Percentiles rank a stretch among this genome's conserved stretches.
phyloP scores from a whole-genome alignment of 2,329 filamentous ascomycete species.

The Biscogniauxia sp. region DNA sequence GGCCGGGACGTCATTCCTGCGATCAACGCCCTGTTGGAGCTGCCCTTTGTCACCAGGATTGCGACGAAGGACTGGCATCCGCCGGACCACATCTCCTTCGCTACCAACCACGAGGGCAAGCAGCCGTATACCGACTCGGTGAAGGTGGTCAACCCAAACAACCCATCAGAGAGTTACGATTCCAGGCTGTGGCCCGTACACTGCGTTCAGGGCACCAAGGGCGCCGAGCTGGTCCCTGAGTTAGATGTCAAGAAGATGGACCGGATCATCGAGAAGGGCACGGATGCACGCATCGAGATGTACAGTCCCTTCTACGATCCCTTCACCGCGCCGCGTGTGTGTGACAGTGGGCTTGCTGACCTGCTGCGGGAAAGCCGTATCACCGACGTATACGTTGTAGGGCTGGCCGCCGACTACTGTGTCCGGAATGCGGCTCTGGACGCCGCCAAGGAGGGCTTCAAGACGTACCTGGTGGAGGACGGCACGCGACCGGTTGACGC shows the following conservation, averaged over 20 bases:
- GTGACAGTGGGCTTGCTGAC: slow-evolving; percentile 61
- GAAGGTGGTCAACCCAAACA: slow-evolving; percentile 64
- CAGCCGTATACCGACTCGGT: slow-evolving; percentile 64
- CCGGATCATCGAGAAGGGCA: slow-evolving; percentile 73
- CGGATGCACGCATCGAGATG: slow-evolving; percentile 76
- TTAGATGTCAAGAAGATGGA: slow-evolving; percentile 62
- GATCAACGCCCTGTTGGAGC: slow-evolving; percentile 73
- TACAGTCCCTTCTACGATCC: slow-evolving; percentile 89
- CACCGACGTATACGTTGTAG: slow-evolving; percentile 81
- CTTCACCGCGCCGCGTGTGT: slow-evolving; percentile 60
- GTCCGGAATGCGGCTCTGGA: slow-evolving; percentile 80
- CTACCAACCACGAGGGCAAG: slow-evolving; percentile 69
- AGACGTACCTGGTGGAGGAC: slow-evolving; percentile 73
- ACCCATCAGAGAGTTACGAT: slow-evolving; percentile 60
- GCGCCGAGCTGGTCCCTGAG: slow-evolving; percentile 72
- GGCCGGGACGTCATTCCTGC: slow-evolving; percentile 67
- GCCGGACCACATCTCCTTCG: slow-evolving; percentile 80
- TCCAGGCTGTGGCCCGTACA: slow-evolving; percentile 86
- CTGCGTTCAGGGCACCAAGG: slow-evolving; percentile 73
- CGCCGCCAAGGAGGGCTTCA: slow-evolving; percentile 72
- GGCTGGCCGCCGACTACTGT: slow-evolving; percentile 86
- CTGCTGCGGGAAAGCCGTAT: slow-evolving; percentile 56
- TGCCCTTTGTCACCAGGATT: slow-evolving; percentile 70
- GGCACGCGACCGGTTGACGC: slow-evolving; percentile 72
- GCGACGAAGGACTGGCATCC: slow-evolving; percentile 96